phyloP scores from a whole-genome alignment of 139 green algal species.

The Volvox reticuliferus region DNA sequence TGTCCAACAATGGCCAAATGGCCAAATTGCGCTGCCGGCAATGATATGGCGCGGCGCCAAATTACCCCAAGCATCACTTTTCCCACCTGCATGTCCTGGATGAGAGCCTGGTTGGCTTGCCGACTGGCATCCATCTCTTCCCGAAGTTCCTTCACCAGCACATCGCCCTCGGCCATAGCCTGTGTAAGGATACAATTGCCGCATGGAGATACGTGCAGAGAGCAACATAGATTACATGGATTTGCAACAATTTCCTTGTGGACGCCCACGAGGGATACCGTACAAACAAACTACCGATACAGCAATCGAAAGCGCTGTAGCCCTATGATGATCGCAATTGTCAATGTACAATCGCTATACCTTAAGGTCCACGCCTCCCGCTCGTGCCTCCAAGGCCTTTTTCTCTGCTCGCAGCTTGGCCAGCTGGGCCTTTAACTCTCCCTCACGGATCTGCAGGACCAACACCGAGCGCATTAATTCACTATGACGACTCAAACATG shows the following conservation, averaged over 20 bases:
- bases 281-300: too few relatives aligned
- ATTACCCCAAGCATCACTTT: background rate
- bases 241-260: too few relatives aligned
- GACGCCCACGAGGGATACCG: too few relatives aligned
- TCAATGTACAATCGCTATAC: background rate
- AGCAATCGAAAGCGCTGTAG: too few relatives aligned
- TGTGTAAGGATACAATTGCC: background rate
- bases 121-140: conserved; percentile 65
- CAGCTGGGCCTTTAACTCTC: conserved; percentile 60
- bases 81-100: conserved; percentile 45
- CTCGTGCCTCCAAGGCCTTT: conserved; percentile 57
- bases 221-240: too few relatives aligned
- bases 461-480: background rate
- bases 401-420: conserved; percentile 68
- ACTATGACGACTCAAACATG: too few relatives aligned
- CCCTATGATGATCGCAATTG: too few relatives aligned
- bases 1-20: too few relatives aligned
- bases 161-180: conserved; percentile 57
- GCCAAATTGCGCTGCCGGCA: too few relatives aligned
- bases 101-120: background rate
- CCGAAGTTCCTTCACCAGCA: conserved; percentile 61
- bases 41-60: too few relatives aligned
- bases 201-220: too few relatives aligned
- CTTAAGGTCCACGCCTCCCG: conserved; percentile 63
- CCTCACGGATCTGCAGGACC: conserved; percentile 45